A percentile compares a stretch with the other conserved stretches of the same genome.
phyloP scores from a whole-genome alignment of 2,329 filamentous ascomycete species.

The Aspergillus luchuensis region DNA sequence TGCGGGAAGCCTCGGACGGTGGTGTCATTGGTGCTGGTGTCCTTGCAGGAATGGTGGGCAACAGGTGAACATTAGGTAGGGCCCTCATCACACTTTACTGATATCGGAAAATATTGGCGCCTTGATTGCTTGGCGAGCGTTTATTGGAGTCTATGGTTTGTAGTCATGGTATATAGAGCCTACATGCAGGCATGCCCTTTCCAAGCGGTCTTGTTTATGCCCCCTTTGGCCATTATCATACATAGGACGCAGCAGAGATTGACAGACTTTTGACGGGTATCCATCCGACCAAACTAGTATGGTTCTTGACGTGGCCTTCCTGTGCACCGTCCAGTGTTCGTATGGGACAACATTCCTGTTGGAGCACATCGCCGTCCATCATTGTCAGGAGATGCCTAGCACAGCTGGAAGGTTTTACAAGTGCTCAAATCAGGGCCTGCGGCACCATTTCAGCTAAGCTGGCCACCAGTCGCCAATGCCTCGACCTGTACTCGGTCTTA shows the following conservation, averaged over 20 bases:
- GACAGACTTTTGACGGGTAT: neutral
- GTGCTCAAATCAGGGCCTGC: no score
- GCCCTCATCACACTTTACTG: neutral
- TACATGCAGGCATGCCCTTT: neutral
- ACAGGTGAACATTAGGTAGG: constrained; percentile 7
- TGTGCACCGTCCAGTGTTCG: neutral
- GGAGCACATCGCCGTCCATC: no score
- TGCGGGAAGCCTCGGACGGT: constrained; percentile 56
- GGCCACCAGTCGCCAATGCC: no score
- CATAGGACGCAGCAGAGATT: constrained; percentile 1
- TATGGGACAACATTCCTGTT: neutral
- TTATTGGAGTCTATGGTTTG: neutral
- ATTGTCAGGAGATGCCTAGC: no score
- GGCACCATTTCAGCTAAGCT: no score
- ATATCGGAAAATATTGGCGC: neutral
- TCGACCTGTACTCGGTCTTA: no score
- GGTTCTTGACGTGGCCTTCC: neutral
- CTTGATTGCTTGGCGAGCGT: neutral
- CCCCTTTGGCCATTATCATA: neutral
- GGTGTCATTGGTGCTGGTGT: constrained; percentile 60
- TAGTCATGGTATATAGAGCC: neutral
- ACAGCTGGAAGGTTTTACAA: no score
- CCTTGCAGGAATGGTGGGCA: constrained; percentile 51
- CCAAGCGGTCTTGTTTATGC: neutral
- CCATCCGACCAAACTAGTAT: neutral